A percentile compares a stretch with the other conserved stretches of the same genome.
These are phyloP conservation scores for Eurotiales sp. DNA, from an alignment of 2,329 filamentous ascomycete species.

Conservation along the genomic window DNA sequence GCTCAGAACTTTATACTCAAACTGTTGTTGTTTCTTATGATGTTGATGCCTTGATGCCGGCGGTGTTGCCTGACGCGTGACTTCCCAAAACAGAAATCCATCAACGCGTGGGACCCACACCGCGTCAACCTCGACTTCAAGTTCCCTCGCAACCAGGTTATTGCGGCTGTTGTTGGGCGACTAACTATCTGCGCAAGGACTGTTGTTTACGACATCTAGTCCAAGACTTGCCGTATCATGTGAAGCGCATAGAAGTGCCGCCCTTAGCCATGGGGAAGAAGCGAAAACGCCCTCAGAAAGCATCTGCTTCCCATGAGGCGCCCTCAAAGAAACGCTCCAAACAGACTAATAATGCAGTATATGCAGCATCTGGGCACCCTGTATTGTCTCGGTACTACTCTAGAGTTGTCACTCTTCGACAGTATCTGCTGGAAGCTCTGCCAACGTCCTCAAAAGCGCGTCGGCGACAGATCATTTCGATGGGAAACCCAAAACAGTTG, in stretches of 20 bases:
- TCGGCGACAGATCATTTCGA: constrained; percentile 42
- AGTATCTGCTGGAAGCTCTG: constrained; percentile 65
- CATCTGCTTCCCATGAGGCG: constrained; percentile 10
- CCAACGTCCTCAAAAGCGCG: constrained; percentile 60
- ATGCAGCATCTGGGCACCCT: constrained; percentile 45
- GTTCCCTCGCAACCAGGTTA: too few species aligned
- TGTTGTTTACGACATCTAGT: not conserved
- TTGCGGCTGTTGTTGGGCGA: too few species aligned
- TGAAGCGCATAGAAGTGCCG: not conserved
- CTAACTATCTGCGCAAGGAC: too few species aligned
- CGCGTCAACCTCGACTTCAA: constrained; percentile 8
- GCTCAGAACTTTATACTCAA: too few species aligned
- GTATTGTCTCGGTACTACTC: constrained; percentile 68
- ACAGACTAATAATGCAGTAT: not conserved
- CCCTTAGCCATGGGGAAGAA: constrained; percentile 35
- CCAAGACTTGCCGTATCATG: not conserved
- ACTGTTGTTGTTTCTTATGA: too few species aligned
- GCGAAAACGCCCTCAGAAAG: constrained; percentile 39
- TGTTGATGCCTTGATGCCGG: too few species aligned
- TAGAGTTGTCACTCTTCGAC: constrained; percentile 62
- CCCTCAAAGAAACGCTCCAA: constrained; percentile 6
- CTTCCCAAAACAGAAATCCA: not conserved
- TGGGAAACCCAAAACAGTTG: constrained; percentile 19
- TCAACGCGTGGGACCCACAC: not conserved
- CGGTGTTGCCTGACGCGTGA: not conserved